Base-by-base conservation (phyloP, 495 filamentous ascomycete genomes). In the Xylaria flabelliformis region DNA sequence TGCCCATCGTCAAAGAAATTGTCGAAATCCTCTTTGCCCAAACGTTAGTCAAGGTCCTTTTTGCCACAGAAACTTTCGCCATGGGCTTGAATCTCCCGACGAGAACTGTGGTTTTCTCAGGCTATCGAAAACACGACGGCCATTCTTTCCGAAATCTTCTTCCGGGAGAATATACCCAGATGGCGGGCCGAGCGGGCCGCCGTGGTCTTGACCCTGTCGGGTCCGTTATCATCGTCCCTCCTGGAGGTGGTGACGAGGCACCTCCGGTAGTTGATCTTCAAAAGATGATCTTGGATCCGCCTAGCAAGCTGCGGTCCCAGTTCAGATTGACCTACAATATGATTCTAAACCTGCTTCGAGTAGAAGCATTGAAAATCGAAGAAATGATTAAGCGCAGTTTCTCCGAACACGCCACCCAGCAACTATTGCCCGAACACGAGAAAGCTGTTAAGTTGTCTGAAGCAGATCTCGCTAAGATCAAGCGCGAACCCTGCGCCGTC, bases 341-440 rank as follows among this genome's bases (percentile, higher is more conserved):
- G 96, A 99, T 99, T 51, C 85, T 99, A 56, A 99, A 98, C 75
- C 88, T 99, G 9, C 85, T 99, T 26, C 91, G 96, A 24, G 96
- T 99, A 21, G 96, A 99, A 82, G 97, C 96, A 8, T 82, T 99
- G 68, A 98, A 97, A 83, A 98, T 99, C 74, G 96, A 99, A 81
- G 96, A 99, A 82, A 99, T 99, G 96, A 99, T 99, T 83, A 99
- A 99, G 86, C 90, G 96, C 73, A 97, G 94, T 80, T 99, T 99
- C 87, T 97, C 94, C 70, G 96, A 99, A 81, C 96, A 99, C 82
- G 94, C 94, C n/a, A 98, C 97, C 0, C 97, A 98, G 76, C 95
- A 97, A 72, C 84, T 98, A 42, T 84, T 98, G 13, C 96, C 96
- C 0, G 94, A 97, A 80, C 95, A 98, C 73, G 95, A 98, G 82